A percentile compares a stretch with the other conserved stretches of the same genome.
Evolutionary conservation across 139 green algal genomes (phyloP).

Genomic region (Picochlorum sp.): DNA sequence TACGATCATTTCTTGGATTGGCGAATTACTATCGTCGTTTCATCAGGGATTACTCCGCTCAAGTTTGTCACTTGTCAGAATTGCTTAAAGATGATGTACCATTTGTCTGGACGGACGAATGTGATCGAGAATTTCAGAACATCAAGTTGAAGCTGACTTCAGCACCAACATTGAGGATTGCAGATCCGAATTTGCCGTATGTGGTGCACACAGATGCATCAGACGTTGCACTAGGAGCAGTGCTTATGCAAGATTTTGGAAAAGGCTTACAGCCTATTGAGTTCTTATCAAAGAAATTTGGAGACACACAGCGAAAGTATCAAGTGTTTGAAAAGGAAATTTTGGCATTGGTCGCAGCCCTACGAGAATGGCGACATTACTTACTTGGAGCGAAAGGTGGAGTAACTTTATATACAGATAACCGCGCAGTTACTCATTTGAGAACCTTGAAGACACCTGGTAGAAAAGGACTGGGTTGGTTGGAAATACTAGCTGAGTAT

Average conservation of each 20-base stretch:
- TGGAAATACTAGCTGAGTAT: constrained; percentile 19
- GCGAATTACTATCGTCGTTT: constrained; percentile 43
- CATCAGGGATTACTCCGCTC: constrained; percentile 27
- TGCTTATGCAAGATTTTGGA: constrained; percentile 1
- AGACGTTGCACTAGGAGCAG: background rate
- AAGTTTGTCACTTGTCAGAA: constrained; percentile 30
- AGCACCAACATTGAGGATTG: background rate
- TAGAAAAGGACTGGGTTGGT: constrained; percentile 10
- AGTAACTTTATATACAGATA: constrained; percentile 31
- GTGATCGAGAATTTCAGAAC: constrained; percentile 20
- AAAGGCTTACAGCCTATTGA: constrained; percentile 24
- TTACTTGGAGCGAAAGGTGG: constrained; percentile 6
- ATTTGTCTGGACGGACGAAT: constrained; percentile 16
- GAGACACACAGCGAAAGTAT: constrained; percentile 35
- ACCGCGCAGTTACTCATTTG: constrained; percentile 26
- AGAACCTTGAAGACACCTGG: constrained; percentile 4
- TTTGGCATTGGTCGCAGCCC: constrained; percentile 25
- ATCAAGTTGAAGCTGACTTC: background rate
- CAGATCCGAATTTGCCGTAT: background rate
- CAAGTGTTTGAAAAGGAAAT: constrained; percentile 35
- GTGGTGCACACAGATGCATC: constrained; percentile 1
- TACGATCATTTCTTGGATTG: constrained; percentile 44
- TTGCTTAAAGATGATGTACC: constrained; percentile 19
- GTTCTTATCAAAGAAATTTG: constrained; percentile 26
- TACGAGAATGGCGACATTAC: constrained; percentile 35